Percentiles rank a stretch among this genome's conserved stretches.
phyloP scores from a whole-genome alignment of 345 rosid genomes.

The Moricandia arvensis region DNA sequence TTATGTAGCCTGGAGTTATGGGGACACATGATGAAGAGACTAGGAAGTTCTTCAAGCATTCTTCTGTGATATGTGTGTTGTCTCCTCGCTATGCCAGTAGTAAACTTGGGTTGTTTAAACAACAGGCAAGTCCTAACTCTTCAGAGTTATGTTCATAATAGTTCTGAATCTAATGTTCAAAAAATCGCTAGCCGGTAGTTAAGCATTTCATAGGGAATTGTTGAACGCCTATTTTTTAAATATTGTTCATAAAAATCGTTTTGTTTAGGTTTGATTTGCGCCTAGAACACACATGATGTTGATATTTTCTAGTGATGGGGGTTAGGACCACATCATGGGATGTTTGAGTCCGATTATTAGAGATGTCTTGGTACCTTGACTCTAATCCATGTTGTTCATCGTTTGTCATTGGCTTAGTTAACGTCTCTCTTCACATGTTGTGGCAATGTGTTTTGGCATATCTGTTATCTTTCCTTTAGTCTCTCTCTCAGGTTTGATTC shows the following conservation, averaged over 20 bases:
- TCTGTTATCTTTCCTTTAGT: not conserved
- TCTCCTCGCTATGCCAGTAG: slow-evolving; percentile 87
- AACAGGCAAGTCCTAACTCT: slow-evolving; percentile 53
- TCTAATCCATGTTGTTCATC: not conserved
- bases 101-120: slow-evolving; percentile 77
- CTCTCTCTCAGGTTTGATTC: not conserved
- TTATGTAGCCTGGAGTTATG: slow-evolving; percentile 83
- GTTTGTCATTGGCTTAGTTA: slow-evolving; percentile 5
- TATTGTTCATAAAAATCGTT: too few relatives aligned
- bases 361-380: not conserved
- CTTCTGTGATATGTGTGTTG: slow-evolving; percentile 83
- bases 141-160: not conserved
- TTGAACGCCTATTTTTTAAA: too few relatives aligned
- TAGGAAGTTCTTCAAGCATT: slow-evolving; percentile 82
- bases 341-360: not conserved
- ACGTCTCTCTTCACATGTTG: not conserved
- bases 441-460: not conserved
- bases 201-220: too few relatives aligned
- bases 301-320: too few relatives aligned
- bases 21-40: slow-evolving; percentile 95
- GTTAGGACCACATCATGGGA: not conserved
- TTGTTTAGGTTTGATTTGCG: too few relatives aligned
- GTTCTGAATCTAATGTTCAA: not conserved
- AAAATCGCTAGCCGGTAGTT: too few relatives aligned
- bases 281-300: not conserved